Evolutionary conservation across 805 yeast species (phyloP), one percentile per base, ranked within the genome.

Genomic region (Cyberlindnera veronae): DNA sequence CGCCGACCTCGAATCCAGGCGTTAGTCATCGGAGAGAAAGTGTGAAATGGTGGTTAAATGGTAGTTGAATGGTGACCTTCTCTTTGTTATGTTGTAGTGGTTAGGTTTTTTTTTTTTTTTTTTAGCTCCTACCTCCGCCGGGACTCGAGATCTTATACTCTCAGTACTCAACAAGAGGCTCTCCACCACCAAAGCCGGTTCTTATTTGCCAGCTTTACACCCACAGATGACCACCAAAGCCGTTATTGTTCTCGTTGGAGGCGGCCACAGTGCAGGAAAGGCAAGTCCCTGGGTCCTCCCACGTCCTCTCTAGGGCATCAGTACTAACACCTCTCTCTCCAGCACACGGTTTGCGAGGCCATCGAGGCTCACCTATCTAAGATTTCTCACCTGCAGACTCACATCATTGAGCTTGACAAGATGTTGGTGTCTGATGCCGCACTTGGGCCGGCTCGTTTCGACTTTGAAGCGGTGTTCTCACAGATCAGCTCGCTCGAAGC

Each of bases 211-310:
- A n/a, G n/a, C n/a, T n/a, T n/a, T n/a, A n/a, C n/a, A n/a, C n/a
- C n/a, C n/a, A n/a, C n/a, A n/a, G n/a, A 36, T 23, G 38, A 16
- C 38, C 26, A 22, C 19, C 18, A 26, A 38, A 19, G 21, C 39
- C 10, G 38, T 63, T 24, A 45, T 79, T 6, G 69, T 77, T 4
- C 64, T 79, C 12, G 63, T 79, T 9, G 84, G 76, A 5, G 85
- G 85, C 7, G 85, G 84, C 6, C 81, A 74, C 47, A 77, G 78
- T 18, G 63, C 81, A 2, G 85, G 85, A 0, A 79, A 72, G 28
- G 29, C 43, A 37, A 22, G 39, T 23, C 31, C 27, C 42, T 44
- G 31, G 41, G 23, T 26, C 28, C 40, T 36, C 29, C 43, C 18
- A 40, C 40, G 31, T 34, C 17, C 19, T 16, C 18, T 14, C 20